Evolutionary conservation across 768 basidiomycete species (phyloP), one percentile per base, ranked within the genome.

Genomic region (Boletus pseudopeckii): DNA sequence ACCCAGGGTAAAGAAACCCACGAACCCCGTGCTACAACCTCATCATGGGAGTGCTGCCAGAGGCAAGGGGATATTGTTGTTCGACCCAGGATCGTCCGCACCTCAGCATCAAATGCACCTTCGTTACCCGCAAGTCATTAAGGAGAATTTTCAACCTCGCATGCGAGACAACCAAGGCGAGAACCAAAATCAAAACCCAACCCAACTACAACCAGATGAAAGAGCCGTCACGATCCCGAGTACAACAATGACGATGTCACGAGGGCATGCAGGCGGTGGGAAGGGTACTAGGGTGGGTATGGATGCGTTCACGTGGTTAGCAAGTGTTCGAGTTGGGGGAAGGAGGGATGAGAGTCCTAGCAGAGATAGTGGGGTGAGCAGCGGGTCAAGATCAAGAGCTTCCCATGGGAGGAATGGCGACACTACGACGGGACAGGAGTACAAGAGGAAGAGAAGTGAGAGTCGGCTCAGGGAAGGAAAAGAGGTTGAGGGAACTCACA

Each of bases 281-380:
- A 82, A 78, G 58, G 72, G 74, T 24, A 72, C 77, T 13, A 72
- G 76, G 41, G 78, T 88, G 67, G 85, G 90, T 41, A 81, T 92
- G 74, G 85, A 90, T 42, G 75, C 83, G 6, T 72, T 87, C 38
- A 76, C 81, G 3, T 92, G 91, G 90, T 64, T 91, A 48, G 78
- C 84, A 14, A 87, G 78, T 57, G 84, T 92, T 46, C 86, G 83
- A 56, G 83, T 87, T n/a, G 78, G 80, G 8, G 75, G 75, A 38
- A 68, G 67, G 58, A 68, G 81, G 48, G 80, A 82, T 8, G 81
- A 80, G 46, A 86, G 82, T 55, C 79, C 80, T 5, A 78, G 83
- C 15, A 75, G 75, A 4, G 76, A 77, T 13, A 83, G 82, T 54
- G 76, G 74, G 6, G 71, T 78, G 39, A 77, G 75, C 18, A 68